Evolutionary conservation across 805 yeast genomes (phyloP), one percentile per base, ranked within the genome.

Genomic region (Schwanniomyces vanrijiae): DNA sequence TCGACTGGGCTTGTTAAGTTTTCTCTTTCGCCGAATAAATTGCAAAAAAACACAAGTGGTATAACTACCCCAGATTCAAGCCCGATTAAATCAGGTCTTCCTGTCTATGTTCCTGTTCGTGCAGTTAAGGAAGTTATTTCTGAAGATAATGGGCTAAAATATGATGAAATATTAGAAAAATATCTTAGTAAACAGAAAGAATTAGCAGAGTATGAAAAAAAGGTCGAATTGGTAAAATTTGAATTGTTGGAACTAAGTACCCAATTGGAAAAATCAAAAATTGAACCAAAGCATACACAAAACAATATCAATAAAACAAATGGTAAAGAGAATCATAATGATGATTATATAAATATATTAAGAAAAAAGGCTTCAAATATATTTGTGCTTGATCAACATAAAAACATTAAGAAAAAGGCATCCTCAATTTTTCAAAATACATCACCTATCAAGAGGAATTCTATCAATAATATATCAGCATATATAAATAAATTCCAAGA

Each of bases 101-200:
- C 75, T 1, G 66, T 70, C 5, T 65, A 63, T 50, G 60, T 68
- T 10, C 75, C 73, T 1, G 60, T 69, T 3, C 53, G 56, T 29
- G 45, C 56, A 29, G 14, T 44, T 19, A 16, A 29, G n/a, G 25
- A 35, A 9, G 44, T 34, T n/a, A 24, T 38, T 33, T 44, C 48
- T 33, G 46, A 46, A 16, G 43, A 31, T 29, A n/a, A 10, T 13
- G 40, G 31, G 31, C 43, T 37, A 38, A 26, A 18, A 20, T 45
- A 34, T n/a, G 29, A 37, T 24, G 37, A 39, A 18, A 54, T 68
- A n/a, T 43, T 65, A 6, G 53, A 60, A 4, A 45, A 50, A 31
- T 66, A 62, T 46, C 82, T 86, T 0, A 55, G 74, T 2, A 82
- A 83, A 55, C 84, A 82, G 55, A 70, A 83, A 49, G 73, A 73